Conservation (phyloP, 225 moss, liverwort and hornwort genomes). For the Straminergon stramineum region DNA sequence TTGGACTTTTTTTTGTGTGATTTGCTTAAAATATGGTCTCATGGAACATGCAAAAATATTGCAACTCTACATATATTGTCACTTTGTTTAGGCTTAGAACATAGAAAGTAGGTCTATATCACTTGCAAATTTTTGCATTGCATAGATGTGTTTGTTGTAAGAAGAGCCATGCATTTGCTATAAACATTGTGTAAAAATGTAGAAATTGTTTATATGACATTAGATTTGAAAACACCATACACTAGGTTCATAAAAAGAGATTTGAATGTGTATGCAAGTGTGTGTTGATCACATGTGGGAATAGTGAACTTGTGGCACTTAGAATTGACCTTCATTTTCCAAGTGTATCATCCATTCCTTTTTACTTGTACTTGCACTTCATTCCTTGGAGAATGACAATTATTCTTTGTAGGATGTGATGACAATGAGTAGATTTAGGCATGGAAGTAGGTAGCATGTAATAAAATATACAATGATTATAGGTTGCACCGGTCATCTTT, state of each 20-base stretch:
- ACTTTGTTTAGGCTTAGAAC: background rate
- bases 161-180: background rate
- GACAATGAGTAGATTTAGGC: too few relatives aligned
- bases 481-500: rapidly evolving
- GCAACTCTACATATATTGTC: background rate
- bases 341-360: background rate
- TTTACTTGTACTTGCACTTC: background rate
- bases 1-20: background rate
- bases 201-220: background rate
- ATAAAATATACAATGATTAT: background rate
- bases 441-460: too few relatives aligned
- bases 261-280: background rate
- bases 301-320: background rate
- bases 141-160: background rate
- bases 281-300: background rate
- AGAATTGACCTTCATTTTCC: background rate
- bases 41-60: background rate
- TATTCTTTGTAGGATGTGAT: too few relatives aligned
- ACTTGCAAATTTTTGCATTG: background rate
- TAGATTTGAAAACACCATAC: background rate
- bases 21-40: background rate
- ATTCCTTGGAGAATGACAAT: background rate
- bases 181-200: background rate
- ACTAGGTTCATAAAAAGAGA: background rate
- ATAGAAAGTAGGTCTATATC: background rate